phyloP scores from a whole-genome alignment of 1,284 basidiomycete species.

The Apiotrichum mycotoxinovorans region DNA sequence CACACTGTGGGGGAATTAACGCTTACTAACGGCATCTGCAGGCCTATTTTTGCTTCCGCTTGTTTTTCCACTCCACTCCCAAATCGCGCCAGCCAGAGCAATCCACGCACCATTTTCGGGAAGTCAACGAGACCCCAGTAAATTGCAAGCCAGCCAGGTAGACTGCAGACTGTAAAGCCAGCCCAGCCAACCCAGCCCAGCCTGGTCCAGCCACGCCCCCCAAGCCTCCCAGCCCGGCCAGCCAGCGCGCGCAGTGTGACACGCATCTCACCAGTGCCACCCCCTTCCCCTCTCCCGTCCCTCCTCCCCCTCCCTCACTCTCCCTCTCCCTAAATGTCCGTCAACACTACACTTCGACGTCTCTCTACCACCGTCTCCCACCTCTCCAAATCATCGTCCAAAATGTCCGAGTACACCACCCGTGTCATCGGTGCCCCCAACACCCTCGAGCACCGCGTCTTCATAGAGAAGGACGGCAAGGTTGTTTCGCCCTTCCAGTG shows the following conservation, averaged over 20 bases:
- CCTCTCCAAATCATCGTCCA: conserved; percentile 14
- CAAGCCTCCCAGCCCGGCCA: neutral
- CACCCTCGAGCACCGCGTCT: conserved; percentile 82
- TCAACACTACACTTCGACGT: conserved; percentile 12
- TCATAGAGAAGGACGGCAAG: conserved; percentile 79
- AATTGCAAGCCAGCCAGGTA: too few relatives aligned
- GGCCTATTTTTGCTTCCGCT: too few relatives aligned
- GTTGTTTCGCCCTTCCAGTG: conserved; percentile 85
- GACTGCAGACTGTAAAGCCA: too few relatives aligned
- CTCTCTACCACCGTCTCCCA: conserved; percentile 21
- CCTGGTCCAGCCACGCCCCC: too few relatives aligned
- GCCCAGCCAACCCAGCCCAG: too few relatives aligned
- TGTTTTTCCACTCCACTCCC: too few relatives aligned
- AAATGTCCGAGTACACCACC: conserved; percentile 23
- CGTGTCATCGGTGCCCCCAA: conserved; percentile 23
- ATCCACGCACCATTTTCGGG: too few relatives aligned
- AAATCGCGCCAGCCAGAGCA: too few relatives aligned
- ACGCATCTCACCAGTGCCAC: neutral
- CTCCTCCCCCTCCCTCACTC: neutral
- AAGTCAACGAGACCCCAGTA: too few relatives aligned
- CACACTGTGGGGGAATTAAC: too few relatives aligned
- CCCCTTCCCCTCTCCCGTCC: neutral
- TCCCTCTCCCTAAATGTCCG: conserved; percentile 1
- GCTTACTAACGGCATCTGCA: too few relatives aligned
- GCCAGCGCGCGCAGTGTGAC: neutral